Conservation (phyloP, 192 early-diverging fungal genomes). For the Entomortierella parvispora region DNA sequence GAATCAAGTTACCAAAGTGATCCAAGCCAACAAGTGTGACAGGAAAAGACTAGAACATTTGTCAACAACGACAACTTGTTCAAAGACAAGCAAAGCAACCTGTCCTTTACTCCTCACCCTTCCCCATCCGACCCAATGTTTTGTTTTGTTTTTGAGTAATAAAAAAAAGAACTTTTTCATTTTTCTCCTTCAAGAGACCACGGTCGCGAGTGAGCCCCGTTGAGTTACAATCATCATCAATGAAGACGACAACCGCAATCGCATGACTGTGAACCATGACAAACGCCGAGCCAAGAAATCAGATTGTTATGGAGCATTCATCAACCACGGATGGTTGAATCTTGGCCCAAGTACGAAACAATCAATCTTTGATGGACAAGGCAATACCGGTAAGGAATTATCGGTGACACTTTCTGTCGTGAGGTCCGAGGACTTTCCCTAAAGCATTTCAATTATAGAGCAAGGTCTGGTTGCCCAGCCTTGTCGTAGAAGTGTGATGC, state of each 20-base stretch:
- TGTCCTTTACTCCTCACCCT: no score
- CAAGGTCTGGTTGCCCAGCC: constrained; percentile 7
- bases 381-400: constrained; percentile 4
- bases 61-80: no score
- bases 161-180: not conserved
- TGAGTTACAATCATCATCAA: constrained; percentile 10
- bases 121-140: no score
- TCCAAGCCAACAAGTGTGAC: no score
- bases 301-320: constrained; percentile 13
- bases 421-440: constrained; percentile 24
- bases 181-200: constrained; percentile 1
- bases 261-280: constrained; percentile 23
- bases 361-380: constrained; percentile 11
- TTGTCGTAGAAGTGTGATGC: constrained; percentile 17
- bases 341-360: constrained; percentile 7
- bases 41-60: no score
- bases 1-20: no score
- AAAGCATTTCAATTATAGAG: constrained; percentile 15
- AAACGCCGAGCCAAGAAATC: constrained; percentile 19
- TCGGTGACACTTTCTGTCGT: constrained; percentile 15
- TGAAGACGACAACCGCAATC: constrained; percentile 13
- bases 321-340: not conserved
- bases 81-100: no score
- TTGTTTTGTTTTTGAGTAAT: not conserved
- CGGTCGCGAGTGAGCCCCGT: constrained; percentile 18